A percentile compares a stretch with the other conserved stretches of the same genome.
These are phyloP conservation scores for Trichoderma harzianum DNA, from an alignment of 2,329 filamentous ascomycete species.

Conservation along the genomic window DNA sequence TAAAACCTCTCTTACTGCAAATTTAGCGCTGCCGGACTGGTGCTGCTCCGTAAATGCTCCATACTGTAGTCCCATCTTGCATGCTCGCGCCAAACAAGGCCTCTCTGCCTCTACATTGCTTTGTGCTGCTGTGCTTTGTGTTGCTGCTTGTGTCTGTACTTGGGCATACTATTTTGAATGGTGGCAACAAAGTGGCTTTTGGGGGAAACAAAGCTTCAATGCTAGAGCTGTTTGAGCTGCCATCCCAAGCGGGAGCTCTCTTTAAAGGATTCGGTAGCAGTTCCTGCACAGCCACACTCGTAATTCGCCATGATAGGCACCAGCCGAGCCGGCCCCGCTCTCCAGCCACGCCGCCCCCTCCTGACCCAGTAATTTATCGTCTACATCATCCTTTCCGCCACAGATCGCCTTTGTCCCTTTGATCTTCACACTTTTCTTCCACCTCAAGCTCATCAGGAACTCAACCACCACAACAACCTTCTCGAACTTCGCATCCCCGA, in stretches of 20 bases:
- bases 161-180: not conserved
- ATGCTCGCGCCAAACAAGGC: not conserved
- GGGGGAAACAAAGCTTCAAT: not conserved
- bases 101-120: not conserved
- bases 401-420: conserved; percentile 14
- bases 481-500: not conserved
- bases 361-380: conserved; percentile 15
- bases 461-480: not conserved
- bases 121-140: not conserved
- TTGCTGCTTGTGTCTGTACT: not conserved
- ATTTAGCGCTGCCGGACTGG: not conserved
- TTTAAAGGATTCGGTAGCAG: not conserved
- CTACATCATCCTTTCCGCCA: conserved; percentile 19
- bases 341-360: conserved; percentile 16
- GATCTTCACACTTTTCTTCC: not conserved
- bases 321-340: not conserved
- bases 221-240: not conserved
- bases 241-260: too few species aligned
- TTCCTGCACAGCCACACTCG: conserved; percentile 7
- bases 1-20: not conserved
- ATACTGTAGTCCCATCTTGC: not conserved
- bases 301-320: not conserved
- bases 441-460: not conserved
- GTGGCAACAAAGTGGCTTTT: not conserved
- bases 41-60: not conserved